These are phyloP conservation scores for Sarcomyxa edulis DNA, from an alignment of 768 basidiomycete genomes.

Conservation along the genomic window DNA sequence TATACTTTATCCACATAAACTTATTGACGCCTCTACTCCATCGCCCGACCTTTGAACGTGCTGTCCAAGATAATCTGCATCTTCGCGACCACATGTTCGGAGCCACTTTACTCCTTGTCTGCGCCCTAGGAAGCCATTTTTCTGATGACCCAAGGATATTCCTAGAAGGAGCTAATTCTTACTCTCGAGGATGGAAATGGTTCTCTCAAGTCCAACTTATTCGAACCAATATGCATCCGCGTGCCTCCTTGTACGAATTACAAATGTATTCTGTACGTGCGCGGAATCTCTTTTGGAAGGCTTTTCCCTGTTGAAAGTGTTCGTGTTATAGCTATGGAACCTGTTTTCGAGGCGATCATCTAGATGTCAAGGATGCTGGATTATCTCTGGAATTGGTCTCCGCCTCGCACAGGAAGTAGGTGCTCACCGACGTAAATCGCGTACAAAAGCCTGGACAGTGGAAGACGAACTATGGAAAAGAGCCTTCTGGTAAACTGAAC, in stretches of 20 bases:
- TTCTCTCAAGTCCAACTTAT: slow-evolving; percentile 64
- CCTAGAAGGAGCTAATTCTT: slow-evolving; percentile 31
- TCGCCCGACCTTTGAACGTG: slow-evolving; percentile 57
- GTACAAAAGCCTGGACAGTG: slow-evolving; percentile 20
- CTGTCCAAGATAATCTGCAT: slow-evolving; percentile 44
- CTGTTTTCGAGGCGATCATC: slow-evolving; percentile 52
- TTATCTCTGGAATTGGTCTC: slow-evolving; percentile 49
- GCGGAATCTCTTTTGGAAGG: neutral
- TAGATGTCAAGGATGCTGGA: slow-evolving; percentile 64
- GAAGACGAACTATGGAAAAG: slow-evolving; percentile 63
- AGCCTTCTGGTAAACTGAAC: slow-evolving; percentile 34
- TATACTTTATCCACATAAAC: slow-evolving; percentile 61
- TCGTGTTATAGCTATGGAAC: slow-evolving; percentile 38
- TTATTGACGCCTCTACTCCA: slow-evolving; percentile 67
- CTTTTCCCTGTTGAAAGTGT: slow-evolving; percentile 4
- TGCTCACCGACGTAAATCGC: slow-evolving; percentile 37
- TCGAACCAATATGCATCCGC: slow-evolving; percentile 54
- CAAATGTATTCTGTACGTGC: slow-evolving; percentile 56
- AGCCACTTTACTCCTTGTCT: slow-evolving; percentile 59
- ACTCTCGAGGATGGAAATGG: slow-evolving; percentile 61
- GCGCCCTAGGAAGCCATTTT: slow-evolving; percentile 60
- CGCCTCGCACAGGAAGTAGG: slow-evolving; percentile 58
- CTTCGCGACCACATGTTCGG: slow-evolving; percentile 47
- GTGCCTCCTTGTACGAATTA: slow-evolving; percentile 68
- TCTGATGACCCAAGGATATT: slow-evolving; percentile 53